These are phyloP conservation scores for Xylaria multiplex DNA, from an alignment of 2,329 filamentous ascomycete species.

Conservation along the genomic window DNA sequence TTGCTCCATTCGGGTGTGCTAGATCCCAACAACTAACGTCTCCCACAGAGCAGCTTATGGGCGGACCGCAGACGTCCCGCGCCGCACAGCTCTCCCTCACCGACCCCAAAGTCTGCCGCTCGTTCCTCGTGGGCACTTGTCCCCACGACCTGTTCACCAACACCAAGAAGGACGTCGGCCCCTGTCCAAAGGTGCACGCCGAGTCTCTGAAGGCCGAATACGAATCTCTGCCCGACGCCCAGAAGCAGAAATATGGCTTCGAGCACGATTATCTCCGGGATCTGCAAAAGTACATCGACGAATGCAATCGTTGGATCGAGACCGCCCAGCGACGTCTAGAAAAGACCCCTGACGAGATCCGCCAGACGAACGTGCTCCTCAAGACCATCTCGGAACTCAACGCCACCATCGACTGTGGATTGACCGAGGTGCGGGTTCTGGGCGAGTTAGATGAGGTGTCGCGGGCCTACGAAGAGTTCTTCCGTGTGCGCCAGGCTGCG, in stretches of 20 bases:
- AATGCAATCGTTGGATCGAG: constrained; percentile 95
- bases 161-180: constrained; percentile 95
- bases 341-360: constrained; percentile 97
- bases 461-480: constrained; percentile 86
- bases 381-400: constrained; percentile 86
- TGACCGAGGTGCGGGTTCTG: constrained; percentile 86
- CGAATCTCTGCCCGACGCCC: constrained; percentile 74
- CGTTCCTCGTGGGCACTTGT: constrained; percentile 91
- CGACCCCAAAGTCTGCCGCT: constrained; percentile 93
- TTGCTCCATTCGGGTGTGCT: constrained; percentile 2
- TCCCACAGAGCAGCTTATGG: constrained; percentile 85
- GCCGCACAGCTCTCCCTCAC: constrained; percentile 86
- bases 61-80: constrained; percentile 76
- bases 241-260: constrained; percentile 84
- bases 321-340: constrained; percentile 88
- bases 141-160: constrained; percentile 99
- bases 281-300: constrained; percentile 95
- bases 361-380: constrained; percentile 89
- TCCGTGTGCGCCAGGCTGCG: constrained; percentile 82
- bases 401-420: constrained; percentile 80
- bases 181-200: constrained; percentile 87
- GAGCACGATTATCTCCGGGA: constrained; percentile 97
- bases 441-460: constrained; percentile 84
- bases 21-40: constrained; percentile 25
- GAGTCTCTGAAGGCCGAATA: constrained; percentile 92